A percentile compares a stretch with the other conserved stretches of the same genome.
These are phyloP conservation scores for Eurotiales sp. DNA, from an alignment of 2,329 filamentous ascomycete genomes.

Conservation along the genomic window DNA sequence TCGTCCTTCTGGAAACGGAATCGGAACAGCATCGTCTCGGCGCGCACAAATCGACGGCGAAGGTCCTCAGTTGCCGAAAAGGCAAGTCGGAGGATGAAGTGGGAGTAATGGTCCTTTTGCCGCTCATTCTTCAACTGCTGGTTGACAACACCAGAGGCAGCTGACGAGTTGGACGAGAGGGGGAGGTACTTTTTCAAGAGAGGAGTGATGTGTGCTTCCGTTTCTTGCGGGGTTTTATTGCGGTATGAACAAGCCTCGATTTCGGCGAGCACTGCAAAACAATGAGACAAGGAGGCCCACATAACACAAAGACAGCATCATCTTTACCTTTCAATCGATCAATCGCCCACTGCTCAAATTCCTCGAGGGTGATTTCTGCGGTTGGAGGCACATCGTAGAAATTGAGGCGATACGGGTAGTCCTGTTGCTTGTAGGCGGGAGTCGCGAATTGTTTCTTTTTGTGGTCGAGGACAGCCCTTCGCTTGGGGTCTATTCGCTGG, in stretches of 20 bases:
- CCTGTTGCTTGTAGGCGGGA: slow-evolving; percentile 69
- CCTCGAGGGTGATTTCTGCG: slow-evolving; percentile 88
- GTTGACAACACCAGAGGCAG: slow-evolving; percentile 48
- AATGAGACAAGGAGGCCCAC: slow-evolving; percentile 12
- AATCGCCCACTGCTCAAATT: slow-evolving; percentile 99
- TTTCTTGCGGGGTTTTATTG: slow-evolving; percentile 81
- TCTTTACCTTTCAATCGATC: slow-evolving; percentile 70
- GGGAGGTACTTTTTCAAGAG: slow-evolving; percentile 84
- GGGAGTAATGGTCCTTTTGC: slow-evolving; percentile 94
- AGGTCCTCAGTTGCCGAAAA: slow-evolving; percentile 91
- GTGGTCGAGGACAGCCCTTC: slow-evolving; percentile 70
- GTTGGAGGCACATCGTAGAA: slow-evolving; percentile 87
- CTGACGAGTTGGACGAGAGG: slow-evolving; percentile 70
- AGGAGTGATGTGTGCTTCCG: slow-evolving; percentile 75
- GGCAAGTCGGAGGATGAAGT: slow-evolving; percentile 91
- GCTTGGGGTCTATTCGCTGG: slow-evolving; percentile 57
- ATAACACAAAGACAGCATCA: background rate
- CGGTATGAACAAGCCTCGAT: slow-evolving; percentile 93
- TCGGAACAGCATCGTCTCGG: slow-evolving; percentile 86
- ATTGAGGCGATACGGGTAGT: slow-evolving; percentile 84
- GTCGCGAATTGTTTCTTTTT: slow-evolving; percentile 84
- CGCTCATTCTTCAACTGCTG: slow-evolving; percentile 63
- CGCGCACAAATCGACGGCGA: slow-evolving; percentile 75
- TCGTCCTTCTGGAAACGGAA: slow-evolving; percentile 78
- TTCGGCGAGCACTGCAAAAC: slow-evolving; percentile 35